A percentile compares a stretch with the other conserved stretches of the same genome.
These are phyloP conservation scores for Penicillium sp. DNA, from an alignment of 2,329 filamentous ascomycete species.

Conservation along the genomic window DNA sequence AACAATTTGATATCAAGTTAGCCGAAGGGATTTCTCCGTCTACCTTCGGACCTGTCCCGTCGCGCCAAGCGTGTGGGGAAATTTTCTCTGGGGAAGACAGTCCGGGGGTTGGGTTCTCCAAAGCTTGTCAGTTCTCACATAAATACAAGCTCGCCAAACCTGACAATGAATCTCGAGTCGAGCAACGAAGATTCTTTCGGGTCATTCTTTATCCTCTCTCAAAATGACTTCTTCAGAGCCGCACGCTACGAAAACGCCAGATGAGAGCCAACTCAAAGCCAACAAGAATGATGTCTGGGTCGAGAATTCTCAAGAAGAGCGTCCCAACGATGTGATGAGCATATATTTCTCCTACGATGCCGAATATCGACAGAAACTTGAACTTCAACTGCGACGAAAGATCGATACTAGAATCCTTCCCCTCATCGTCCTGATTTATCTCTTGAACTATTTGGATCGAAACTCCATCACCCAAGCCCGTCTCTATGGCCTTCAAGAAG, in stretches of 20 bases:
- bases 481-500: slow-evolving; percentile 26
- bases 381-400: slow-evolving; percentile 21
- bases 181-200: background rate
- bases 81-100: slow-evolving; percentile 5
- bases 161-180: background rate
- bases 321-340: slow-evolving; percentile 2
- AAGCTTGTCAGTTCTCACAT: background rate
- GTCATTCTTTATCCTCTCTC: background rate
- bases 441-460: slow-evolving; percentile 29
- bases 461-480: slow-evolving; percentile 26
- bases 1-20: background rate
- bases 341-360: slow-evolving; percentile 11
- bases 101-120: background rate
- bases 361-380: slow-evolving; percentile 10
- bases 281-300: slow-evolving; percentile 9
- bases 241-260: background rate
- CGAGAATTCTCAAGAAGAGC: background rate
- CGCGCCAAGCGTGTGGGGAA: slow-evolving; percentile 5
- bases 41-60: slow-evolving; percentile 9
- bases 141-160: background rate
- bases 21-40: background rate
- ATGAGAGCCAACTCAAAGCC: background rate
- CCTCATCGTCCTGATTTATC: slow-evolving; percentile 23
- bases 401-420: slow-evolving; percentile 26
- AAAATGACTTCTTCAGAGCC: background rate